Conservation (phyloP, 495 filamentous ascomycete genomes). For the Trypethelium eluteriae region DNA sequence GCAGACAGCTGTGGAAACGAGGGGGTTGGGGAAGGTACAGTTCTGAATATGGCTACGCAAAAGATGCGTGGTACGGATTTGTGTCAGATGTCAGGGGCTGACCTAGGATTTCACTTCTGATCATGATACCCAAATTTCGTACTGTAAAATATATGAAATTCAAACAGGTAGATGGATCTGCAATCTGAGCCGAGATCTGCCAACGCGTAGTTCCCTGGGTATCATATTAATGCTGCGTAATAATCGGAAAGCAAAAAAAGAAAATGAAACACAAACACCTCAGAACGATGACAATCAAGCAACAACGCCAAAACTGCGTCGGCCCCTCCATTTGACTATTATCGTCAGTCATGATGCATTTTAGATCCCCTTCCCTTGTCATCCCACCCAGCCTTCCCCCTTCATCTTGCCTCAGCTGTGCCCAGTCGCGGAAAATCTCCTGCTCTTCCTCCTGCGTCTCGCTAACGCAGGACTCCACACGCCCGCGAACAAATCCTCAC, state of each 20-base stretch:
- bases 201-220: not conserved
- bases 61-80: not conserved
- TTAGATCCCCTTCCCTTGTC: not conserved
- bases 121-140: not conserved
- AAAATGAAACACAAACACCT: not conserved
- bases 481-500: slow-evolving; percentile 85
- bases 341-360: too few species aligned
- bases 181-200: not conserved
- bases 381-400: not conserved
- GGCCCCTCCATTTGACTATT: not conserved
- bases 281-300: not conserved
- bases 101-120: not conserved
- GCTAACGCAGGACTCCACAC: slow-evolving; percentile 71
- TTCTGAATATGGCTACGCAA: slow-evolving; percentile 32
- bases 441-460: slow-evolving; percentile 2
- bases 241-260: not conserved
- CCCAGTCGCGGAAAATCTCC: not conserved
- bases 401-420: not conserved
- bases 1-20: slow-evolving; percentile 50
- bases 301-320: not conserved
- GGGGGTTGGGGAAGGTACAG: slow-evolving; percentile 58
- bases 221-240: not conserved
- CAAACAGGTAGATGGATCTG: not conserved
- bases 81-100: not conserved
- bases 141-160: not conserved